Evolutionary conservation across 2,329 filamentous ascomycete species (phyloP), one percentile per base, ranked within the genome.

Genomic region (Colletotrichum sp.): DNA sequence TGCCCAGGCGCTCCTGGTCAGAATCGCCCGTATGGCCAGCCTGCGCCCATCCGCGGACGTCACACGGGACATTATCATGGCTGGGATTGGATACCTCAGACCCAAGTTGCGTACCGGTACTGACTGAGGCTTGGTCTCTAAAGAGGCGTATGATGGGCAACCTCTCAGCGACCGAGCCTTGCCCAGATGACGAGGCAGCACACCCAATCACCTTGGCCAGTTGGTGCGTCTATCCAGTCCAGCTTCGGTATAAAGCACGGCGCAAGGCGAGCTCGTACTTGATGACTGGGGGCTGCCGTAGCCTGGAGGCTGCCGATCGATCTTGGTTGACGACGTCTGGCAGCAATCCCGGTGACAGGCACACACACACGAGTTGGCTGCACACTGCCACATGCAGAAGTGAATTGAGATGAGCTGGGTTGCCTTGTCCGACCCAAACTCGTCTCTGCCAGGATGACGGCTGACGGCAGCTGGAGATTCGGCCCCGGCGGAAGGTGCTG

Each of bases 401-500:
- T 22, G 62, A 44, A 36, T 60, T 71, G 48, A 34, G 15, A 52
- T 28, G 32, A 15, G 48, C 28, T 39, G 52, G 48, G n/a, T n/a
- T 68, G 65, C 32, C 24, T 16, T 24, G 28, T 57, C 32, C 44
- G 30, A 55, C 34, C 12, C 16, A 48, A 26, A 28, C 44, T 26
- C 18, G 6, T 24, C 26, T 62, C 28, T 24, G 15, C 48, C 28
- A 55, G 34, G 36, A 44, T 52, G 24, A 36, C 55, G 69, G 63
- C 63, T 72, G 72, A 71, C 32, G 68, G 68, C 60, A 71, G 72
- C 36, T 66, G 60, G 67, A 71, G 39, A 44, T 44, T 74, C 67
- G 68, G 44, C 57, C 44, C 32, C 30, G 9, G 22, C 52, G 57
- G 24, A 65, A 68, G 22, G 30, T 28, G 59, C 64, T 68, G 67